phyloP scores from a whole-genome alignment of 768 basidiomycete genomes.

The Lentinula boryana region DNA sequence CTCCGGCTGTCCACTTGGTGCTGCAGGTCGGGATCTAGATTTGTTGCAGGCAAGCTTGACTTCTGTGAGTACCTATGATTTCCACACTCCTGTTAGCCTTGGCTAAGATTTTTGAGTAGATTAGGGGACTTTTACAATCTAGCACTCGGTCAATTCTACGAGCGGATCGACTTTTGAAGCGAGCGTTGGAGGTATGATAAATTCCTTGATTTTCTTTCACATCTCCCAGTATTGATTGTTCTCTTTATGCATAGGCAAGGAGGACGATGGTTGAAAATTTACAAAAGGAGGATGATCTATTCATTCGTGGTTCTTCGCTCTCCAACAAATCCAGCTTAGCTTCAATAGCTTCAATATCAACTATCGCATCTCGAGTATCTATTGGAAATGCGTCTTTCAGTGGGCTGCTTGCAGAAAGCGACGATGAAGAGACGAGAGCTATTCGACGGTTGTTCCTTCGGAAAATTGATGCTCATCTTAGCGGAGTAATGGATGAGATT shows the following conservation, averaged over 20 bases:
- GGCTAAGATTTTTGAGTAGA: slow-evolving; percentile 26
- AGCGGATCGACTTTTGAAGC: slow-evolving; percentile 49
- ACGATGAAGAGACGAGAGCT: slow-evolving; percentile 58
- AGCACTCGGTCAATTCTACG: slow-evolving; percentile 52
- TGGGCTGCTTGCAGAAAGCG: slow-evolving; percentile 43
- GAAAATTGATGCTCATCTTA: slow-evolving; percentile 54
- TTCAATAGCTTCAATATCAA: slow-evolving; percentile 37
- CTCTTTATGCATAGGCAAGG: slow-evolving; percentile 35
- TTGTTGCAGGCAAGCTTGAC: slow-evolving; percentile 48
- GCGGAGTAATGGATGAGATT: slow-evolving; percentile 56
- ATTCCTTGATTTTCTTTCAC: neutral
- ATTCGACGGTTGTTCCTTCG: slow-evolving; percentile 59
- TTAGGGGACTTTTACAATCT: slow-evolving; percentile 48
- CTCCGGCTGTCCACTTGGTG: slow-evolving; percentile 42
- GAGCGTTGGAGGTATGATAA: slow-evolving; percentile 47
- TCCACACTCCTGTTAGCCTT: neutral
- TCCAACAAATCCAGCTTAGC: slow-evolving; percentile 32
- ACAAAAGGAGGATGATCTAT: slow-evolving; percentile 20
- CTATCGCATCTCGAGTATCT: slow-evolving; percentile 33
- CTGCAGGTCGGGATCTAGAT: slow-evolving; percentile 51
- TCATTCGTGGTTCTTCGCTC: slow-evolving; percentile 21
- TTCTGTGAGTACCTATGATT: slow-evolving; percentile 32
- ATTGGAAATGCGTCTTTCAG: slow-evolving; percentile 36
- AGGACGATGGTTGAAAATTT: slow-evolving; percentile 37
- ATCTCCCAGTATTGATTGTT: neutral